Evolutionary conservation across 1,284 basidiomycete genomes (phyloP), one percentile per base, ranked within the genome.

Genomic region (Fistulinella staudtii): DNA sequence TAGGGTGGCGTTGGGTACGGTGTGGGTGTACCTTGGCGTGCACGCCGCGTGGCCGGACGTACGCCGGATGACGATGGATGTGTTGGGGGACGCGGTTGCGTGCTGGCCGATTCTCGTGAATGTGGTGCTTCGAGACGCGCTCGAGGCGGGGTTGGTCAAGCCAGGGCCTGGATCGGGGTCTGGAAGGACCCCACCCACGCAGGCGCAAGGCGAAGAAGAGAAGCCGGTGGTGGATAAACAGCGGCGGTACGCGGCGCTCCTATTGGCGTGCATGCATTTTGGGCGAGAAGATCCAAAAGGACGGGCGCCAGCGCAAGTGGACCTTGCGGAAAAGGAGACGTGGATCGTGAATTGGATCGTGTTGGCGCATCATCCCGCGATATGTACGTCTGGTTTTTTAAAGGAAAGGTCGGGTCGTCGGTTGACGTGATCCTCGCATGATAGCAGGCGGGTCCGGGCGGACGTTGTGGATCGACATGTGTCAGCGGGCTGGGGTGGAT

Each of bases 401-500:
- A n/a, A n/a, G n/a, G n/a, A n/a, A n/a, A n/a, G n/a, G n/a, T n/a
- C n/a, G 4, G 20, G 13, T 4, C 5, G 5, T 17, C 13, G 28
- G 15, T 4, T 35, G 31, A 29, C 20, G 15, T 0, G 10, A 31
- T 10, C 18, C 14, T 34, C 18, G 3, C 39, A n/a, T n/a, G n/a
- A n/a, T n/a, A n/a, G n/a, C n/a, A 82, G 81, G 73, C 49, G 73
- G 70, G 15, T 68, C 71, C 10, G 74, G 79, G 8, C 74, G 79
- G 18, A 79, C 81, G 46, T 75, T 82, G 1, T 97, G 93, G 92
- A 86, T 95, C 50, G 89, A 92, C 41, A 54, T 91, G 5, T 86
- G 85, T 42, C 85, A 90, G 55, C 75, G 74, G 44, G 81, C 83
- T 0, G 64, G 72, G 3, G 59, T 78, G 5, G 87, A 93, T 61